A percentile compares a stretch with the other conserved stretches of the same genome.
These are phyloP conservation scores for Zygoascus sp. DNA, from an alignment of 1,139 yeast species.

Conservation along the genomic window DNA sequence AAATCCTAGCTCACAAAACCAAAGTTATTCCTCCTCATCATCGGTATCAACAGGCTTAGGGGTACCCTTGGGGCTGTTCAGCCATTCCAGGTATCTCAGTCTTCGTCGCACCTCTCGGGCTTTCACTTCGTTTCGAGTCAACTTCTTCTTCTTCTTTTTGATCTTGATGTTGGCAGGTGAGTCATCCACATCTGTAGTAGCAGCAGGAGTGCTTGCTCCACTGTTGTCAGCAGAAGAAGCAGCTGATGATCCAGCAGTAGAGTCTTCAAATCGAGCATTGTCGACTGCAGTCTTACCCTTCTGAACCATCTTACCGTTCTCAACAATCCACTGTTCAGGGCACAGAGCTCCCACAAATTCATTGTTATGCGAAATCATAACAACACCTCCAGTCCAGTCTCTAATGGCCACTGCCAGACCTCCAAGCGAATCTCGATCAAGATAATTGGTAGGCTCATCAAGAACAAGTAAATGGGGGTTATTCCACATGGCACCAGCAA, in stretches of 20 bases:
- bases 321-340: constrained; percentile 98
- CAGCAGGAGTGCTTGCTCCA: constrained; percentile 28
- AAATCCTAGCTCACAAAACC: background rate
- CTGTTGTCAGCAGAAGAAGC: constrained; percentile 35
- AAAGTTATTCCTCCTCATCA: constrained; percentile 75
- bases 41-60: constrained; percentile 93
- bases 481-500: constrained; percentile 99
- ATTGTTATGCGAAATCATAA: constrained; percentile 95
- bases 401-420: constrained; percentile 96
- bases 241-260: constrained; percentile 37
- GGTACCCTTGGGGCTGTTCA: constrained; percentile 94
- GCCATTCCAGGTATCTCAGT: constrained; percentile 90
- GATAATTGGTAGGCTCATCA: constrained; percentile 97
- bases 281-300: constrained; percentile 78
- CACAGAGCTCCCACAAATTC: constrained; percentile 97
- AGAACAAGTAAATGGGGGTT: constrained; percentile 96
- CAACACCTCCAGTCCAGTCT: constrained; percentile 98
- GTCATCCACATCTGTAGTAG: constrained; percentile 42
- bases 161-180: constrained; percentile 96
- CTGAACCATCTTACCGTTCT: constrained; percentile 82
- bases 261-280: constrained; percentile 73
- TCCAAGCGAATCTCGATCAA: constrained; percentile 96
- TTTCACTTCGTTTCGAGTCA: constrained; percentile 95
- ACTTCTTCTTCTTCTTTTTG: constrained; percentile 75
- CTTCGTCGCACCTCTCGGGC: constrained; percentile 90